Evolutionary conservation across 768 basidiomycete species (phyloP), one percentile per base, ranked within the genome.

Genomic region (Tricholoma sp.): DNA sequence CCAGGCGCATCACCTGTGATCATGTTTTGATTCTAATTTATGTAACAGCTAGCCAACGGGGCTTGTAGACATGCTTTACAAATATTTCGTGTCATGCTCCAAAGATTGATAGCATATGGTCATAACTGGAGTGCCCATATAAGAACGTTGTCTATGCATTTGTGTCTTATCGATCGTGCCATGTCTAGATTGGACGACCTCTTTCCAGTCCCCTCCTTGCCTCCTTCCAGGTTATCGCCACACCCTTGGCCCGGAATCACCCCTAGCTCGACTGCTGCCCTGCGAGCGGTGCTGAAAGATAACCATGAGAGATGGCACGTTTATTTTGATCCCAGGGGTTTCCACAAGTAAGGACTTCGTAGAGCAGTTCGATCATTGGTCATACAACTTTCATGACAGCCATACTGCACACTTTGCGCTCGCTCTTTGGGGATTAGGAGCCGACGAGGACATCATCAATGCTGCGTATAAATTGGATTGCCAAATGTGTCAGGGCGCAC

Each of bases 301-400:
- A 80, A 81, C 54, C 76, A 82, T 49, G 65, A 67, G 29, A 73
- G 68, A 48, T 70, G 72, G 63, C 81, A 85, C 53, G 71, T 77
- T 10, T 51, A 37, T 65, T 75, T 77, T 63, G 77, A 82, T 52
- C 62, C 78, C 13, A 55, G 50, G 32, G 59, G 70, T 0, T 78
- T 79, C 55, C 83, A 84, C 70, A 83, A 84, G 83, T 82, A 57
- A 7, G 73, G 8, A 9, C 13, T 6, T 36, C 6, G 0, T 36
- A 13, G 13, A 11, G 9, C 13, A 11, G 3, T 5, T 13, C 6
- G 9, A 6, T 36, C 9, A 13, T 36, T 36, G 8, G 9, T 36
- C 10, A 36, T 13, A 36, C 34, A 3, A 2, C 9, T 11, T 9
- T 13, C 13, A 9, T 13, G 34, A 36, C 28, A 41, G 70, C 41